phyloP scores from a whole-genome alignment of 352 stramenopile species.

The Phytophthora cryptogea region DNA sequence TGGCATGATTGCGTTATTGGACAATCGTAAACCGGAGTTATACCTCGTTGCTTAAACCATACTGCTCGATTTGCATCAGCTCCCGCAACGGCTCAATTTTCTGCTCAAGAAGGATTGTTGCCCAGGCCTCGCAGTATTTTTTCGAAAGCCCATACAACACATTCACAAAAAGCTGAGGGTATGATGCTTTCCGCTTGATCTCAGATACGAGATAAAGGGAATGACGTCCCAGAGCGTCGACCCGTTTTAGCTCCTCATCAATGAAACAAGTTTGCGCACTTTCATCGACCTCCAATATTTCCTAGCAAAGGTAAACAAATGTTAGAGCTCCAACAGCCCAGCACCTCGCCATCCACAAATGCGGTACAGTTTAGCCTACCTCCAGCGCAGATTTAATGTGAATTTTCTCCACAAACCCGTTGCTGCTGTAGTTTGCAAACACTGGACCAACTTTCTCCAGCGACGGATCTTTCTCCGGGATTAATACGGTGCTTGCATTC shows the following conservation, averaged over 20 bases:
- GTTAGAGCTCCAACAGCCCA: background rate
- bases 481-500: slow-evolving; percentile 15
- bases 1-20: background rate
- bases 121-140: slow-evolving; percentile 77
- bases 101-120: slow-evolving; percentile 49
- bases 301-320: slow-evolving; percentile 20
- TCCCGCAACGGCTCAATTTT: slow-evolving; percentile 74
- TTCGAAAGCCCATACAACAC: slow-evolving; percentile 58
- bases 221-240: slow-evolving; percentile 51
- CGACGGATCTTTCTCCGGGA: slow-evolving; percentile 24
- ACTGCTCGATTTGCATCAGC: slow-evolving; percentile 68
- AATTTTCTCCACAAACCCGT: slow-evolving; percentile 30
- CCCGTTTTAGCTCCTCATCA: slow-evolving; percentile 56
- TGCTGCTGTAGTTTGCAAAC: slow-evolving; percentile 38
- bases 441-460: slow-evolving; percentile 4
- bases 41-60: slow-evolving; percentile 80
- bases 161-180: slow-evolving; percentile 56
- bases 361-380: slow-evolving; percentile 24
- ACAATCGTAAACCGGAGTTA: background rate
- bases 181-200: slow-evolving; percentile 45
- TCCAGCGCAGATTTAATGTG: slow-evolving; percentile 35
- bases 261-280: slow-evolving; percentile 46
- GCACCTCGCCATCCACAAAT: background rate
- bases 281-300: slow-evolving; percentile 15
- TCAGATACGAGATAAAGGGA: slow-evolving; percentile 60